phyloP scores from a whole-genome alignment of 768 basidiomycete genomes.

The Tricholoma flavovirens region DNA sequence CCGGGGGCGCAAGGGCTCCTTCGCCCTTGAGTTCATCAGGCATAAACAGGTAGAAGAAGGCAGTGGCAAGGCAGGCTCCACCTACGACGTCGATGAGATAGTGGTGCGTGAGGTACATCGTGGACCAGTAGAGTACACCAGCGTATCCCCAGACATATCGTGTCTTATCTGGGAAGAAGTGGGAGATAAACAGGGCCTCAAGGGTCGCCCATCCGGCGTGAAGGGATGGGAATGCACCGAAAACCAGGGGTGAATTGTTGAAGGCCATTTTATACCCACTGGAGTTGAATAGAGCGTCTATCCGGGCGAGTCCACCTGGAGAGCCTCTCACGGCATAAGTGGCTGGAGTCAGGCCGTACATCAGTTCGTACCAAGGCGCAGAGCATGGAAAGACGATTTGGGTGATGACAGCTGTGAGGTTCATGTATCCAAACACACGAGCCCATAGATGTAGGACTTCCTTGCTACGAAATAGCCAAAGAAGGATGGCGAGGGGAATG shows the following conservation, averaged over 20 bases:
- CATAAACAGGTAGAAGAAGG: conserved; percentile 83
- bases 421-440: conserved; percentile 89
- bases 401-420: conserved; percentile 77
- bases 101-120: conserved; percentile 98
- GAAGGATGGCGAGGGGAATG: conserved; percentile 75
- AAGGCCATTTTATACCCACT: conserved; percentile 76
- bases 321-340: conserved; percentile 91
- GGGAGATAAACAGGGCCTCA: conserved; percentile 87
- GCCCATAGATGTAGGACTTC: conserved; percentile 81
- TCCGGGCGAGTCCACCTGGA: conserved; percentile 86
- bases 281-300: conserved; percentile 80
- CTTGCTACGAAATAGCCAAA: conserved; percentile 88
- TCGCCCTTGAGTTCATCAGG: conserved; percentile 69
- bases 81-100: conserved; percentile 98
- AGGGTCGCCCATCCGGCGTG: conserved; percentile 90
- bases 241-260: conserved; percentile 85
- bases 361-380: conserved; percentile 96
- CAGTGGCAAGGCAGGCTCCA: conserved; percentile 85
- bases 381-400: conserved; percentile 91
- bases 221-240: conserved; percentile 94
- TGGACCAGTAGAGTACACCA: conserved; percentile 89
- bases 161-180: conserved; percentile 82
- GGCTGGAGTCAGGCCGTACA: conserved; percentile 93
- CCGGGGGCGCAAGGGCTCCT: conserved; percentile 46
- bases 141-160: conserved; percentile 78